Evolutionary conservation across 106 monocot species (phyloP).

Genomic region (Cymbidium sinense): DNA sequence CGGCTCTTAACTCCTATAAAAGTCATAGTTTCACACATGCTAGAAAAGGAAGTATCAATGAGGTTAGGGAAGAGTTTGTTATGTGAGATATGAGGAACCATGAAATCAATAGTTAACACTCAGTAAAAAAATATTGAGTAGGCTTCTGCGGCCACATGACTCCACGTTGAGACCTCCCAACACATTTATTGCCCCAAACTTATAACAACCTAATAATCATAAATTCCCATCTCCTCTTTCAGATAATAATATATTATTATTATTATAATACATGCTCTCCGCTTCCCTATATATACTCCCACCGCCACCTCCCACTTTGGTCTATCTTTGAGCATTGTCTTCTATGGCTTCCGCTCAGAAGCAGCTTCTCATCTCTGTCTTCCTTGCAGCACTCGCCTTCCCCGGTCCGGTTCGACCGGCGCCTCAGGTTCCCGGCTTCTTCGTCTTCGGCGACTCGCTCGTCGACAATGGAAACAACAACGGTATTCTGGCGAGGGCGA

Average conservation of each 20-base stretch:
- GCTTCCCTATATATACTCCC: background rate
- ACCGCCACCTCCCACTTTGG: background rate
- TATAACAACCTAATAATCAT: conserved; percentile 6
- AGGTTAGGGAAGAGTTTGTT: no score
- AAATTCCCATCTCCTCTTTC: background rate
- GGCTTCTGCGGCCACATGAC: no score
- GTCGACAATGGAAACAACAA: conserved; percentile 98
- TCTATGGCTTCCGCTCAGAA: background rate
- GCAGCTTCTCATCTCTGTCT: background rate
- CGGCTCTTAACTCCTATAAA: no score
- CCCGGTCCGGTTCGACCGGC: conserved; percentile 17
- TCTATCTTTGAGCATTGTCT: no score
- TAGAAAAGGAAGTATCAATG: no score
- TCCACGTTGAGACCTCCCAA: background rate
- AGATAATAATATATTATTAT: background rate
- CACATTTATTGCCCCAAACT: background rate
- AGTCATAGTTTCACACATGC: no score
- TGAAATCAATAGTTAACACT: no score
- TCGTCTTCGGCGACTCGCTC: conserved; percentile 90
- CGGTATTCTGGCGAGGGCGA: conserved; percentile 58
- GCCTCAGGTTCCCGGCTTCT: conserved; percentile 81
- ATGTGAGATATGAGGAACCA: no score
- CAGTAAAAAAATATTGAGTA: no score
- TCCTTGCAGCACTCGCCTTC: background rate
- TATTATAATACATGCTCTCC: background rate